Percentiles rank a stretch among this genome's conserved stretches.
Evolutionary conservation across 2,329 filamentous ascomycete genomes (phyloP).

Genomic region (Parastagonospora avenae): DNA sequence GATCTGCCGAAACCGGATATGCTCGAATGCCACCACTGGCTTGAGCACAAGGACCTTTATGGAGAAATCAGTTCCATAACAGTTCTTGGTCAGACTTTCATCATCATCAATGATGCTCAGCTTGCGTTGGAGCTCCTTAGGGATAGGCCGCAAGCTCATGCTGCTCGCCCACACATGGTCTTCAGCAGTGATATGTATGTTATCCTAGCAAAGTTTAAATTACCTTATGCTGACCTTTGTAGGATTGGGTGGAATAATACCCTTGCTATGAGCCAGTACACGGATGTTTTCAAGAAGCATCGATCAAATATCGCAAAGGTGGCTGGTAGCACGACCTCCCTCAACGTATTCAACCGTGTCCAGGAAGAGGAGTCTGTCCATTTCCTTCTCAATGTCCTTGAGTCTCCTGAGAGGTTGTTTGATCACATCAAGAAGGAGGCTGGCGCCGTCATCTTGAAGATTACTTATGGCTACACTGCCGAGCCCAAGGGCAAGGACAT

Average conservation of each 20-base stretch:
- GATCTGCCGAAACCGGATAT: slow-evolving; percentile 52
- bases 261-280: slow-evolving; percentile 25
- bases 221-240: background rate
- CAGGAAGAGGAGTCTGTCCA: slow-evolving; percentile 37
- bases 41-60: slow-evolving; percentile 49
- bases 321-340: slow-evolving; percentile 23
- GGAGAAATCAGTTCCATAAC: slow-evolving; percentile 40
- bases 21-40: slow-evolving; percentile 52
- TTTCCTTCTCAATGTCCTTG: slow-evolving; percentile 31
- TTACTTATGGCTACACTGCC: slow-evolving; percentile 52
- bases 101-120: slow-evolving; percentile 36
- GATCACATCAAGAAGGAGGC: slow-evolving; percentile 36
- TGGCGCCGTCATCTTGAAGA: slow-evolving; percentile 34
- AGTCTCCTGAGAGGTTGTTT: slow-evolving; percentile 26
- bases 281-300: slow-evolving; percentile 28
- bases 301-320: slow-evolving; percentile 35
- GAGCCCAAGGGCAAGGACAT: slow-evolving; percentile 50
- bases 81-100: slow-evolving; percentile 33
- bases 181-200: slow-evolving; percentile 29
- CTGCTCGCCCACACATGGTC: slow-evolving; percentile 26
- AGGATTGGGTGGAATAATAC: slow-evolving; percentile 34
- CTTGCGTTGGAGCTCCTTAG: slow-evolving; percentile 32
- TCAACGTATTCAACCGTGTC: slow-evolving; percentile 31
- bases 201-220: background rate
- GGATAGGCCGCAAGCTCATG: slow-evolving; percentile 24